Evolutionary conservation across 805 yeast genomes (phyloP), one percentile per base, ranked within the genome.

Genomic region (Metschnikowia proteae): DNA sequence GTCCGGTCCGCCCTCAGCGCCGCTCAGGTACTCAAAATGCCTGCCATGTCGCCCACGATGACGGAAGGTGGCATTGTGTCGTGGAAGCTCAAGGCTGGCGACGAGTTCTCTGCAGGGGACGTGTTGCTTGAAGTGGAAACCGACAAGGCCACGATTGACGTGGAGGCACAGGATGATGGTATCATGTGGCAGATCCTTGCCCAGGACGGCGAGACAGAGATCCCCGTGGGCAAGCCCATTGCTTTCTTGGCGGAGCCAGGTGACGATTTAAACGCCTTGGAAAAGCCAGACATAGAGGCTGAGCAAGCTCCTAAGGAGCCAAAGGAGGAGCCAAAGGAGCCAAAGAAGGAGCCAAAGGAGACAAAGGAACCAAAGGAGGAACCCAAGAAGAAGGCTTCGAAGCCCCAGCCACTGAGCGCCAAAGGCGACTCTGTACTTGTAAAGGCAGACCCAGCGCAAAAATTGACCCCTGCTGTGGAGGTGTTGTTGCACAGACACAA

Each of bases 41-140:
- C 99, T 3, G 97, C 99, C 26, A 88, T 92, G 97, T 91, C 97
- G 4, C 99, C 99, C 38, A 92, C 99, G 5, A 92, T 92, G 99
- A 89, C 90, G 29, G 88, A 84, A 63, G 99, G 99, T 36, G 97
- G 96, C 5, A 79, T 92, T 55, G 88, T 89, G 9, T 76, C 82
- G 47, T 92, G 99, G 99, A 87, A 88, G 64, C 75, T 83, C 60
- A 83, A 90, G 65, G 52, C 67, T 33, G 85, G 85, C 28, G 94
- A 88, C 3, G 47, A 74, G 3, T 92, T 86, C 68, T 62, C 73
- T 30, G 79, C 95, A 6, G 99, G 99, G 23, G 98, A 94, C 57
- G 86, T 83, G 3, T 65, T 87, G 32, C 63, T 87, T 36, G 94
- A 86, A 60, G 86, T 87, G n/a, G 95, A 87, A 62, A 87, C 95